Evolutionary conservation across 208 protist genomes (phyloP), one percentile per base, ranked within the genome.

Genomic region (Histomonas meleagridis): DNA sequence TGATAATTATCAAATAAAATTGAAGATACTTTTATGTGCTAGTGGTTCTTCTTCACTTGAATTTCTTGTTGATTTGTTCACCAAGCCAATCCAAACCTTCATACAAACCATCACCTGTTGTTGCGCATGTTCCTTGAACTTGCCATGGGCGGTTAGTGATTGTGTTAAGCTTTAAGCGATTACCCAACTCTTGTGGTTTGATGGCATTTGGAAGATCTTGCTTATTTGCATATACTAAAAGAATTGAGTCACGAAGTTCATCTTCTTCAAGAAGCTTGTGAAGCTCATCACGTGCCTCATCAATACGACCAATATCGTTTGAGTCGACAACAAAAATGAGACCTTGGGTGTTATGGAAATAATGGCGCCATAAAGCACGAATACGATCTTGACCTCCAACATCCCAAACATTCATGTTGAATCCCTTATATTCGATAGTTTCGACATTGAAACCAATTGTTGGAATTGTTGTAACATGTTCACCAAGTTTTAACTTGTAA

Each of bases 211-310:
- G 97, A 49, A 99, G 93, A 96, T 99, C 97, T 94, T 98, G 96
- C 95, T 99, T 99, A 96, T 99, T 99, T 18, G 98, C 98, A 91
- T 99, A 99, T 4, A 99, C 97, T 12, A 99, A 95, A 21, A 99
- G 93, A 10, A 96, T 93, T 12, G 97, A 97, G 91, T 98, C 97
- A 81, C 96, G 94, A 28, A 99, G 96, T 93, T 99, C 97, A 90
- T 98, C 97, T 93, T 99, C 97, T 12, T 94, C 93, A n/a, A 99
- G 92, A 96, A 99, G 97, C 92, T 96, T 97, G 86, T 97, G 95
- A 86, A 95, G 92, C 92, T 95, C 94, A 48, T 94, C 94, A 53
- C 92, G 90, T 81, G 92, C 57, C 26, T 91, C 92, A 43, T 93
- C 94, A 23, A 98, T 93, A 91, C 97, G 96, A 28, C 97, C 96